phyloP scores from a whole-genome alignment of 768 basidiomycete species.

The Serendipita indica region DNA sequence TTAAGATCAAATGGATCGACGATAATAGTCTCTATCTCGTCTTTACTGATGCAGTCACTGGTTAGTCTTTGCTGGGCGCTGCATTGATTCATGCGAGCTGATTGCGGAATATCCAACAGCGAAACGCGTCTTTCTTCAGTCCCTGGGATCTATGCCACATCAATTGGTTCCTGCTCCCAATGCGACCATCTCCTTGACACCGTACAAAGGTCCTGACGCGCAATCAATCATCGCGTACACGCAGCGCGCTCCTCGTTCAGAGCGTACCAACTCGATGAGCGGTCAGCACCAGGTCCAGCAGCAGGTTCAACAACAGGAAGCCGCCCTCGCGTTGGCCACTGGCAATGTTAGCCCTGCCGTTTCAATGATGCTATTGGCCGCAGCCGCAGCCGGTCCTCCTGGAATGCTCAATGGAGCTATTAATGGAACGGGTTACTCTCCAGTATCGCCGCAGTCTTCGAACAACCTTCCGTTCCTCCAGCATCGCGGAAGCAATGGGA shows the following conservation, averaged over 20 bases:
- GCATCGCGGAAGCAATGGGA: slow-evolving; percentile 5
- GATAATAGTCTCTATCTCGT: slow-evolving; percentile 92
- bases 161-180: slow-evolving; percentile 46
- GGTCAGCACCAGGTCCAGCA: too few relatives aligned
- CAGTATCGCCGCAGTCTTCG: background rate
- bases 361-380: slow-evolving; percentile 1
- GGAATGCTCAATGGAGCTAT: slow-evolving; percentile 5
- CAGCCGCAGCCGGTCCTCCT: background rate
- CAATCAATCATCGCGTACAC: slow-evolving; percentile 64
- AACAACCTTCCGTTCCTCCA: background rate
- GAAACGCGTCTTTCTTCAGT: slow-evolving; percentile 87
- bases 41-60: slow-evolving; percentile 76
- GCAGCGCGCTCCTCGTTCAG: slow-evolving; percentile 22
- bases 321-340: slow-evolving; percentile 45
- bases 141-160: slow-evolving; percentile 63
- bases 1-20: slow-evolving; percentile 98
- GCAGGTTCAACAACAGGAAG: slow-evolving; percentile 57
- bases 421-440: background rate
- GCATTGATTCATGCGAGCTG: background rate
- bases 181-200: slow-evolving; percentile 52
- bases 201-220: slow-evolving; percentile 91
- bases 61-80: slow-evolving; percentile 37
- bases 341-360: slow-evolving; percentile 17
- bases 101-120: slow-evolving; percentile 32
- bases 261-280: slow-evolving; percentile 5